A percentile compares a stretch with the other conserved stretches of the same genome.
These are phyloP conservation scores for Fusarium hostae DNA, from an alignment of 2,329 filamentous ascomycete genomes.

Conservation along the genomic window DNA sequence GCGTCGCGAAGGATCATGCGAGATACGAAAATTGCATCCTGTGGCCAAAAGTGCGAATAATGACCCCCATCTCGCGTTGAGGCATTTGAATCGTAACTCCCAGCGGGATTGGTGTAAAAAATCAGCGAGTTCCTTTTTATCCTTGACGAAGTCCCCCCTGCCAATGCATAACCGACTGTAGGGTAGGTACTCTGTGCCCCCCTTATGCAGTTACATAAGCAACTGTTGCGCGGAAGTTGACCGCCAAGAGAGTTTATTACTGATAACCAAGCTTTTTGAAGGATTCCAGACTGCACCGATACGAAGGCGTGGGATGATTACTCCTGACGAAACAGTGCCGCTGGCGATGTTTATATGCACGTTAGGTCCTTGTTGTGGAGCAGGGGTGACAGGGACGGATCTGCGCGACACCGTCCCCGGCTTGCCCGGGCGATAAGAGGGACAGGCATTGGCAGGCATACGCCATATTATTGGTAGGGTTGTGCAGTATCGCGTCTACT, in stretches of 20 bases:
- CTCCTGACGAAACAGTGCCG: neutral
- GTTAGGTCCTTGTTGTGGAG: neutral
- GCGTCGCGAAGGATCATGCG: neutral
- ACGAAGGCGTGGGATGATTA: neutral
- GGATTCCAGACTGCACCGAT: no score
- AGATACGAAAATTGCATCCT: neutral
- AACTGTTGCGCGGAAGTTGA: no score
- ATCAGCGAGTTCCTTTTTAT: no score
- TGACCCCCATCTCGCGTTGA: neutral
- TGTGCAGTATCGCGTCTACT: neutral
- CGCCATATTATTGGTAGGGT: no score
- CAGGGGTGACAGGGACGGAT: neutral
- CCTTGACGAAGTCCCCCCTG: rapidly evolving
- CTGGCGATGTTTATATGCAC: neutral
- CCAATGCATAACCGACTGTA: neutral
- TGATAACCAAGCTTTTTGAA: neutral
- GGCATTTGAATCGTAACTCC: neutral
- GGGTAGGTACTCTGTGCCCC: neutral
- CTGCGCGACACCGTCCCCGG: neutral
- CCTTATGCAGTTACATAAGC: neutral
- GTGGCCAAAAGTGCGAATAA: neutral
- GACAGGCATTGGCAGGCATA: neutral
- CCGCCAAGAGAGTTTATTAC: neutral
- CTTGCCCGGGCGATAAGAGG: neutral
- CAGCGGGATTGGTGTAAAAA: neutral